phyloP scores from a whole-genome alignment of 1,139 yeast species.

The Candida dubliniensis region DNA sequence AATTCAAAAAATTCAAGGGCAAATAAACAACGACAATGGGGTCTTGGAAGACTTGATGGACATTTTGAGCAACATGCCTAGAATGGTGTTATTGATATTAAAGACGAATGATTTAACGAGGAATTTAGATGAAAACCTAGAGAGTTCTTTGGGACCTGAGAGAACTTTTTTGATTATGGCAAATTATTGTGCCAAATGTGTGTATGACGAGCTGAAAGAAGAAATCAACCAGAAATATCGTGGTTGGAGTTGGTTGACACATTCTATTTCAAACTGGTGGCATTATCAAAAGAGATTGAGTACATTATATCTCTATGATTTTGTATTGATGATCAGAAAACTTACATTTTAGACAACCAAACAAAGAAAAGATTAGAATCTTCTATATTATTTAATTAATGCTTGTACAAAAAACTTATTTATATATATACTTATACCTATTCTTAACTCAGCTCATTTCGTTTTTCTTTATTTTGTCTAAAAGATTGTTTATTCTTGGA shows the following conservation, averaged over 20 bases:
- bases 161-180: constrained; percentile 89
- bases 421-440: constrained; percentile 1
- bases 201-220: constrained; percentile 64
- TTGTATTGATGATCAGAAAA: constrained; percentile 29
- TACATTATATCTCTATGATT: constrained; percentile 59
- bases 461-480: constrained; percentile 66
- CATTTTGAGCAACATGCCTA: constrained; percentile 76
- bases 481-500: constrained; percentile 74
- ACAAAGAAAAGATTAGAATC: constrained; percentile 1
- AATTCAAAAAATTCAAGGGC: constrained; percentile 61
- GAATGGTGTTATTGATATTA: constrained; percentile 78
- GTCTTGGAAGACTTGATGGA: constrained; percentile 77
- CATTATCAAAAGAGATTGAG: constrained; percentile 51
- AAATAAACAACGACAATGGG: constrained; percentile 57
- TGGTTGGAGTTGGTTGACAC: constrained; percentile 42
- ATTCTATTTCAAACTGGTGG: constrained; percentile 45
- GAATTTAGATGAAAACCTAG: constrained; percentile 77
- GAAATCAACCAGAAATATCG: constrained; percentile 28
- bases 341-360: constrained; percentile 1
- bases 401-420: background rate
- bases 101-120: constrained; percentile 95
- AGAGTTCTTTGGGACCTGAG: constrained; percentile 84
- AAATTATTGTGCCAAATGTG: constrained; percentile 80
- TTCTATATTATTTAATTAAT: constrained; percentile 1
- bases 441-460: constrained; percentile 25